phyloP scores from a whole-genome alignment of 1,139 yeast species.

The Tardiomyces blankii region DNA sequence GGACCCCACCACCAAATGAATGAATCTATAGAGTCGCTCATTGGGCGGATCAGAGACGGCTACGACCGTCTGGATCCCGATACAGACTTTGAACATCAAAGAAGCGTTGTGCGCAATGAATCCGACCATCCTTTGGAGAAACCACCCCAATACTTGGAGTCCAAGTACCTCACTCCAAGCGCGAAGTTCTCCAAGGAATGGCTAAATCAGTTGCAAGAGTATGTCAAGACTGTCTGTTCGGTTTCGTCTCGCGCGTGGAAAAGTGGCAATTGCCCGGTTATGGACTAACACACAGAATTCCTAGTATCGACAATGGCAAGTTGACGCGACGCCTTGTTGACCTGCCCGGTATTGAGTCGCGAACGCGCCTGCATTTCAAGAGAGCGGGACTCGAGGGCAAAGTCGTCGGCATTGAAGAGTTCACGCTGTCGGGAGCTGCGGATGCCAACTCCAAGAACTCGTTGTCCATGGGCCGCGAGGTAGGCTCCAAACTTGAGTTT shows the following conservation, averaged over 20 bases:
- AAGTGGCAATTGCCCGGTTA: too few species aligned
- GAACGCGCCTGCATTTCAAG: conserved; percentile 28
- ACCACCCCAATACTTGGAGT: conserved; percentile 9
- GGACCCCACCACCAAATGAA: too few species aligned
- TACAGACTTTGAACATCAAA: neutral
- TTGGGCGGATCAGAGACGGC: neutral
- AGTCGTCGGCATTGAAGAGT: conserved; percentile 54
- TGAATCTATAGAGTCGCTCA: neutral
- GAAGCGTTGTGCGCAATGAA: neutral
- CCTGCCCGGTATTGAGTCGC: conserved; percentile 29
- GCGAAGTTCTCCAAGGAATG: conserved; percentile 21
- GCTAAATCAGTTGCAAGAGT: conserved; percentile 25
- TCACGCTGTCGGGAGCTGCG: conserved; percentile 33
- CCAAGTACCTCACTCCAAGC: conserved; percentile 24
- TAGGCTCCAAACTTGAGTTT: conserved; percentile 49
- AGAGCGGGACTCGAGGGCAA: conserved; percentile 67
- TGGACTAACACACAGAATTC: conserved; percentile 5
- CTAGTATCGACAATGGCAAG: conserved; percentile 27
- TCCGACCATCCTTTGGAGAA: neutral
- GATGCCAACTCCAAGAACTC: conserved; percentile 50
- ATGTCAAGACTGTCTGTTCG: too few species aligned
- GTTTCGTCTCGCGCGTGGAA: too few species aligned
- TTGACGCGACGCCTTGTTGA: conserved; percentile 25
- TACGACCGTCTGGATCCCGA: neutral
- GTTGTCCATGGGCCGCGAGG: conserved; percentile 57